Percentiles rank a stretch among this genome's conserved stretches.
These are phyloP conservation scores for Coemansia sp. DNA, from an alignment of 192 early-diverging fungal genomes.

Conservation along the genomic window DNA sequence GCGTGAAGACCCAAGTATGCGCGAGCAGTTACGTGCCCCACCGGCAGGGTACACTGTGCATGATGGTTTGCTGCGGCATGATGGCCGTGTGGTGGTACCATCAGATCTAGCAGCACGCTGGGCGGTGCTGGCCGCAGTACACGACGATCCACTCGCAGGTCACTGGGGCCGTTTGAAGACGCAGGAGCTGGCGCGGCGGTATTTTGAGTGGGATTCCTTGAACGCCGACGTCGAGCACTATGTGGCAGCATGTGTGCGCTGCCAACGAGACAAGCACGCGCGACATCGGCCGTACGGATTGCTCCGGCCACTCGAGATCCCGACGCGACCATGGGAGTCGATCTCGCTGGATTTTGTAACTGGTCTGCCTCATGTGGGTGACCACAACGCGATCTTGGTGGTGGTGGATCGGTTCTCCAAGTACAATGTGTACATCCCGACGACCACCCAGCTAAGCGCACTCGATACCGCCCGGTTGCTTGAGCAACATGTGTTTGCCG, in stretches of 20 bases:
- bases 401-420: conserved; percentile 3
- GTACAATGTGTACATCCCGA: conserved; percentile 1
- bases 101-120: background rate
- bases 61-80: background rate
- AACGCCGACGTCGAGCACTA: background rate
- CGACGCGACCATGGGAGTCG: background rate
- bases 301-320: background rate
- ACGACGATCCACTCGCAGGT: background rate
- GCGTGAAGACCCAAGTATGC: background rate
- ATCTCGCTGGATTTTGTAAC: conserved; percentile 2
- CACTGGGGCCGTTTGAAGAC: background rate
- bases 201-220: background rate
- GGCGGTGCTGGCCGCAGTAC: background rate
- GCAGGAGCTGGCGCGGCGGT: background rate
- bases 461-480: background rate
- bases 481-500: background rate
- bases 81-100: background rate
- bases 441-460: background rate
- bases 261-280: background rate
- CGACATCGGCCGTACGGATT: conserved; percentile 4
- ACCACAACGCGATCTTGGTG: background rate
- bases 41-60: background rate
- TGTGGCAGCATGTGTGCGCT: background rate
- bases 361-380: background rate
- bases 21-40: background rate